Evolutionary conservation across 495 filamentous ascomycete genomes (phyloP).

Genomic region (Penicillium tannophilum): DNA sequence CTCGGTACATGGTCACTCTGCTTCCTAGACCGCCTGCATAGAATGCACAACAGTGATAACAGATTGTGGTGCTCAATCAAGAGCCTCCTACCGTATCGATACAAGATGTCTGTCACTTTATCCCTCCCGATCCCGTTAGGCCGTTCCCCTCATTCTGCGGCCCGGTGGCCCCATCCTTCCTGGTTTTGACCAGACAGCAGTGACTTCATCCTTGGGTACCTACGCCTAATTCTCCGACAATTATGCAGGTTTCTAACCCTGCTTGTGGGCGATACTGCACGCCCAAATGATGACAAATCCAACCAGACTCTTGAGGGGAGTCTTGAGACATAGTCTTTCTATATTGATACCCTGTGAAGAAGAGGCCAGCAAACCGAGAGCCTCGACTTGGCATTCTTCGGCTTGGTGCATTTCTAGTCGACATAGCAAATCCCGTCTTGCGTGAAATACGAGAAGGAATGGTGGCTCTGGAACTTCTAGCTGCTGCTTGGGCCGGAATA

Average conservation of each 20-base stretch:
- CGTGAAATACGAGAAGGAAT: conserved; percentile 22
- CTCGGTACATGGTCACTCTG: too few species aligned
- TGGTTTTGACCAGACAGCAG: neutral
- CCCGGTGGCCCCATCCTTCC: too few species aligned
- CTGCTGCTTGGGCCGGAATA: conserved; percentile 27
- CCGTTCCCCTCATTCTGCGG: too few species aligned
- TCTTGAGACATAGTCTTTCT: conserved; percentile 25
- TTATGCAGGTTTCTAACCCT: neutral
- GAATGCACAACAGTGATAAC: too few species aligned
- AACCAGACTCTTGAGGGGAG: conserved; percentile 23
- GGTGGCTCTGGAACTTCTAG: conserved; percentile 24
- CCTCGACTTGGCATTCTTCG: conserved; percentile 26
- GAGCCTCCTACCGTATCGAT: too few species aligned
- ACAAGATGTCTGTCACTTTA: too few species aligned
- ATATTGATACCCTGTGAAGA: conserved; percentile 9
- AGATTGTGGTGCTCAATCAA: too few species aligned
- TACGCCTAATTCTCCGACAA: neutral
- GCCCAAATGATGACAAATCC: conserved; percentile 27
- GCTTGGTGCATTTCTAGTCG: conserved; percentile 30
- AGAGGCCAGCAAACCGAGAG: conserved; percentile 12
- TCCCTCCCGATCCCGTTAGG: too few species aligned
- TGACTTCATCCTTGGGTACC: neutral
- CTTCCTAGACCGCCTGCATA: too few species aligned
- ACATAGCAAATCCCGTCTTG: conserved; percentile 21
- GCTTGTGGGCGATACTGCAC: conserved; percentile 19